phyloP scores from a whole-genome alignment of 257 asterid species.

The Scutellaria baicalensis region DNA sequence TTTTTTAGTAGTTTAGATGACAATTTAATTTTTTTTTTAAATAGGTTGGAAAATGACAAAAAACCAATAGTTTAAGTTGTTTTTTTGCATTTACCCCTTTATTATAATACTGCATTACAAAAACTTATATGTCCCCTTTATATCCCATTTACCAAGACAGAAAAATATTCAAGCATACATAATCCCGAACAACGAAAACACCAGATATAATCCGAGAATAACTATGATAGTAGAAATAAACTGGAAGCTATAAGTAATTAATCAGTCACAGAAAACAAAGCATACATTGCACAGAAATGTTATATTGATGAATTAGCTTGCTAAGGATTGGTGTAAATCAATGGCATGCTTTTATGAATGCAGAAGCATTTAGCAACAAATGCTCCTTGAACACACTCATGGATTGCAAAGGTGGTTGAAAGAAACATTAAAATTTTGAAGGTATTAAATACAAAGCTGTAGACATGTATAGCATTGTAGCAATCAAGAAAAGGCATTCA shows the following conservation, averaged over 20 bases:
- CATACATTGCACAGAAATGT: background rate
- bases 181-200: background rate
- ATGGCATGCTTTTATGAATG: constrained; percentile 5
- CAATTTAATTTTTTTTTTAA: too few species aligned
- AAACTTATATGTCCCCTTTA: background rate
- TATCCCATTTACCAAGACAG: background rate
- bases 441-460: background rate
- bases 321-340: background rate
- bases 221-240: background rate
- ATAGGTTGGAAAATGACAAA: too few species aligned
- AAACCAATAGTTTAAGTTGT: too few species aligned
- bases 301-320: background rate
- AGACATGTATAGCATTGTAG: background rate
- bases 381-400: background rate
- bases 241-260: background rate
- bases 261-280: background rate
- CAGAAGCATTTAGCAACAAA: background rate
- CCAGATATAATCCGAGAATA: background rate
- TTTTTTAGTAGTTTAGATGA: too few species aligned
- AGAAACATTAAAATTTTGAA: background rate
- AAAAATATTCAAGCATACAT: background rate
- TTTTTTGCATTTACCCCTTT: too few species aligned
- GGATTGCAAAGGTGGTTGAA: background rate
- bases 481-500: background rate
- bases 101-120: background rate